Percentiles rank a stretch among this genome's conserved stretches.
Conservation (phyloP, 495 filamentous ascomycete genomes). For the Neurospora terricola region DNA sequence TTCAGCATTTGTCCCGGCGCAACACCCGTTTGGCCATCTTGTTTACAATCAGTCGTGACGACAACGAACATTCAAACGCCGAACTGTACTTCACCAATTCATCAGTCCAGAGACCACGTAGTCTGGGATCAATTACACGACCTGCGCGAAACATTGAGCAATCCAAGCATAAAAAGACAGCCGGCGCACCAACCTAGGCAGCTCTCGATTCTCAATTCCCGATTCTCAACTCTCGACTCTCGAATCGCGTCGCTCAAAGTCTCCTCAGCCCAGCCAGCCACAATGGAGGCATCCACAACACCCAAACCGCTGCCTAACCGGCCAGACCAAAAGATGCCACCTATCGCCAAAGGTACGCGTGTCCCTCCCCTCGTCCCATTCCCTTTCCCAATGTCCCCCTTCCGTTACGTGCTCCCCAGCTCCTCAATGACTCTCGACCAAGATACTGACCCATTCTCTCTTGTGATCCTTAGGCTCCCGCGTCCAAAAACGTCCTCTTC, state of each 20-base stretch:
- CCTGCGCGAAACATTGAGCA: background rate
- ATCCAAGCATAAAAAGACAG: background rate
- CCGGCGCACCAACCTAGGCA: background rate
- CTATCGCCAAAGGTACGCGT: conserved; percentile 35
- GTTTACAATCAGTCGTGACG: background rate
- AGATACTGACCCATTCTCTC: background rate
- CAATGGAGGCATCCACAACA: background rate
- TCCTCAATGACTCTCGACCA: background rate
- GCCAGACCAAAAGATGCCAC: conserved; percentile 31
- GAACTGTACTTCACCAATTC: background rate
- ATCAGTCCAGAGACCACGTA: background rate
- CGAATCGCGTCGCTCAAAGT: background rate
- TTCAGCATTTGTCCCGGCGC: background rate
- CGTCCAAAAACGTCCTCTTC: conserved; percentile 21
- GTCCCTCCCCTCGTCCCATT: background rate
- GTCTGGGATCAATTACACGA: background rate
- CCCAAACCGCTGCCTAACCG: conserved; percentile 12
- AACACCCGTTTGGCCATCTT: background rate
- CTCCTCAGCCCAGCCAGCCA: background rate
- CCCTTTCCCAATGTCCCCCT: background rate
- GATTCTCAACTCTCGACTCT: background rate
- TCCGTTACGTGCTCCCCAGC: background rate
- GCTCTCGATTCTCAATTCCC: background rate
- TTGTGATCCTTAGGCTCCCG: conserved; percentile 10
- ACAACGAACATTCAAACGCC: background rate